Conservation (phyloP, 73 alveolate genomes). For the Paramecium tetraurelia region DNA sequence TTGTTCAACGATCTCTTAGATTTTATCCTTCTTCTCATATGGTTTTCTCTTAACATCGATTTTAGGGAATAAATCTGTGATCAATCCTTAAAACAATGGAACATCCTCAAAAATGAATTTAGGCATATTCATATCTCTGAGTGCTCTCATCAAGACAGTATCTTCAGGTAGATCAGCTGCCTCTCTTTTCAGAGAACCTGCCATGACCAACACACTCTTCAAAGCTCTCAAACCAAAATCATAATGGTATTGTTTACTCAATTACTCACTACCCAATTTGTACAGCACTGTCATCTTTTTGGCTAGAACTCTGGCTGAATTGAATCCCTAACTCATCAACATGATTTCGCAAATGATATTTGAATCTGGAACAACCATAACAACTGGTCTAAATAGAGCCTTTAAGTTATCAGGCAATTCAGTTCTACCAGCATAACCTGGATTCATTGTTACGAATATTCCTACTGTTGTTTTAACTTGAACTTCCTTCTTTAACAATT, state of each 20-base stretch:
- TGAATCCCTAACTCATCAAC: constrained; percentile 99
- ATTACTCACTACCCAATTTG: constrained; percentile 95
- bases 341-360: constrained; percentile 98
- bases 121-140: constrained; percentile 99
- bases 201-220: constrained; percentile 98
- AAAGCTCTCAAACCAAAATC: constrained; percentile 99
- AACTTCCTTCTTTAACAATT: constrained; percentile 92
- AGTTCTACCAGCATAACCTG: constrained; percentile 99
- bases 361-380: constrained; percentile 99
- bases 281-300: constrained; percentile 98
- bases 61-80: constrained; percentile 99
- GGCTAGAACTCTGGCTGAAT: constrained; percentile 91
- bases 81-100: constrained; percentile 93
- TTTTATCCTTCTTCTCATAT: constrained; percentile 82
- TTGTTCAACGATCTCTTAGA: constrained; percentile 80
- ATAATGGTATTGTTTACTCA: constrained; percentile 89
- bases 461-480: constrained; percentile 94
- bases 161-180: constrained; percentile 96
- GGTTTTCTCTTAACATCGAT: constrained; percentile 90
- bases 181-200: constrained; percentile 96
- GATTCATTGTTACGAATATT: constrained; percentile 98
- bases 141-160: constrained; percentile 98
- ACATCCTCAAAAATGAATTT: constrained; percentile 99
- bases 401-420: constrained; percentile 99
- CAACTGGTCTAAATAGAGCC: constrained; percentile 99